A percentile compares a stretch with the other conserved stretches of the same genome.
Evolutionary conservation across 2,329 filamentous ascomycete species (phyloP).

Genomic region (Exophiala viscosa): DNA sequence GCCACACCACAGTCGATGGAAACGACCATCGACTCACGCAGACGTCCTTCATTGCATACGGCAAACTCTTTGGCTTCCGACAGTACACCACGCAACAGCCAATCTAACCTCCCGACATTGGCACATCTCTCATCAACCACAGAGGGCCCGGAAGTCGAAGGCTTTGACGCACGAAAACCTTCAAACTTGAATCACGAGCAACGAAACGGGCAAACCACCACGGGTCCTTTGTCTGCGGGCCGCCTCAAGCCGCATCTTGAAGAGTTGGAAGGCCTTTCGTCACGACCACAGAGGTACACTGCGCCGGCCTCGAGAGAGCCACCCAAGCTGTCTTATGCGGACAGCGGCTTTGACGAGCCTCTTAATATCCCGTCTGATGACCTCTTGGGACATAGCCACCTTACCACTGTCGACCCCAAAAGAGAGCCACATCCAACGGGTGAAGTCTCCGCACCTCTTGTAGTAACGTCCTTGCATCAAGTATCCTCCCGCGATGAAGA

Average conservation of each 20-base stretch:
- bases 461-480: no score
- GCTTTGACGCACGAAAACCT: background rate
- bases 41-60: constrained; percentile 14
- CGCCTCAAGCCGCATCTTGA: no score
- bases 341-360: constrained; percentile 25
- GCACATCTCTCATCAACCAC: background rate
- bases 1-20: background rate
- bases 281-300: background rate
- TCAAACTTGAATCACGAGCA: background rate
- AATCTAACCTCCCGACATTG: constrained; percentile 9
- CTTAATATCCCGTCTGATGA: background rate
- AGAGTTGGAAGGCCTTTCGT: no score
- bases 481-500: no score
- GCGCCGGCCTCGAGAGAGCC: background rate
- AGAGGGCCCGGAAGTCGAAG: background rate
- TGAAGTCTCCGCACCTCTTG: background rate
- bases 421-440: background rate
- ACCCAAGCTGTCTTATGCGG: constrained; percentile 15
- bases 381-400: background rate
- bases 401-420: background rate
- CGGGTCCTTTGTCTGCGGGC: no score
- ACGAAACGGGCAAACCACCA: background rate
- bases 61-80: constrained; percentile 18
- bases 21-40: background rate
- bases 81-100: constrained; percentile 25